Evolutionary conservation across 78 protist species (phyloP), one percentile per base, ranked within the genome.

Genomic region (Cavenderia fasciculata): DNA sequence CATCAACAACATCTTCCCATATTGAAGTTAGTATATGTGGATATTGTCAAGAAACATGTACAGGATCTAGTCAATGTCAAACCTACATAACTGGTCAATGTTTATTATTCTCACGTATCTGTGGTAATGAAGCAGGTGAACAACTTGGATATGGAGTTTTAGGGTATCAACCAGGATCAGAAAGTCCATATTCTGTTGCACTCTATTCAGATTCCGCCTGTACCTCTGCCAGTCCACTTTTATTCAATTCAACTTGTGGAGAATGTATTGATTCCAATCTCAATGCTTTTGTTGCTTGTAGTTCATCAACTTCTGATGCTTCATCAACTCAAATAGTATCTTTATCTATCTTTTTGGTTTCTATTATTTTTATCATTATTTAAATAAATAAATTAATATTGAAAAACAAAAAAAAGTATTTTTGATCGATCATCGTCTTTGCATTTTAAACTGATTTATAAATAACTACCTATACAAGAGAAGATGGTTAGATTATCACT

Each of bases 401-500:
- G n/a, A n/a, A n/a, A n/a, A n/a, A n/a, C n/a, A n/a, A n/a, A n/a
- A n/a, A n/a, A n/a, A n/a, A n/a, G n/a, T n/a, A n/a, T n/a, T n/a
- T n/a, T n/a, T n/a, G n/a, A n/a, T n/a, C n/a, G n/a, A n/a, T n/a
- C n/a, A n/a, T n/a, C n/a, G n/a, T n/a, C n/a, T n/a, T n/a, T n/a
- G n/a, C n/a, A n/a, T n/a, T n/a, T n/a, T n/a, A n/a, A n/a, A n/a
- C n/a, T n/a, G n/a, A n/a, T n/a, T n/a, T n/a, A n/a, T n/a, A n/a
- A n/a, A n/a, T n/a, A n/a, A n/a, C n/a, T n/a, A n/a, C n/a, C n/a
- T n/a, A n/a, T n/a, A n/a, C n/a, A n/a, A n/a, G 0, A 59, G 44
- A 62, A n/a, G 7, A 76, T 76, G 86, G 86, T 76, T 14, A 76
- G 25, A 46, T 54, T 59, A 76, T 41, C 74, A 27, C 36, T 76